These are phyloP conservation scores for Solanum bulbocastanum DNA, from an alignment of 257 asterid species.

Conservation along the genomic window DNA sequence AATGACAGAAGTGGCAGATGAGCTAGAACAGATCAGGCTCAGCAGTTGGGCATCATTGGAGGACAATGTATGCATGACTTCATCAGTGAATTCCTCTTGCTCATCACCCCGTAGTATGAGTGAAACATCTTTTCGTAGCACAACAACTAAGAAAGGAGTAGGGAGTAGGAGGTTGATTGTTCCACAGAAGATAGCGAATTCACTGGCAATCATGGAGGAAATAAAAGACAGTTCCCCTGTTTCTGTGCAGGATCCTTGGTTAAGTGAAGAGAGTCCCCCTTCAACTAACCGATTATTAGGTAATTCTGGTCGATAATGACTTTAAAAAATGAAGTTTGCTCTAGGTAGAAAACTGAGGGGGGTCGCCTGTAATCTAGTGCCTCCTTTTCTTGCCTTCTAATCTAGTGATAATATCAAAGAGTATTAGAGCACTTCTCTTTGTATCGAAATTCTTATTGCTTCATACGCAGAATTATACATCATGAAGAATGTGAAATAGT, in stretches of 20 bases:
- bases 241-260: conserved; percentile 78
- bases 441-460: background rate
- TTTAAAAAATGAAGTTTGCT: background rate
- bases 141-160: conserved; percentile 21
- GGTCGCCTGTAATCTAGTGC: background rate
- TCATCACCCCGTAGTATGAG: conserved; percentile 59
- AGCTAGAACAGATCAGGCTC: conserved; percentile 74
- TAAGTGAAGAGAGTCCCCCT: conserved; percentile 73
- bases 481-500: background rate
- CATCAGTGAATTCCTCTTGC: conserved; percentile 59
- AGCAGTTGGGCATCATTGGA: conserved; percentile 75
- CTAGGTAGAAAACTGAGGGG: background rate
- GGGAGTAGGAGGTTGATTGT: conserved; percentile 46
- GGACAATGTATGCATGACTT: conserved; percentile 35
- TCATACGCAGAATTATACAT: background rate
- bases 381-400: background rate
- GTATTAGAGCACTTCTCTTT: background rate
- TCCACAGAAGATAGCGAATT: conserved; percentile 14
- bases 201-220: conserved; percentile 26
- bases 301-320: conserved; percentile 12
- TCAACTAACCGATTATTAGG: conserved; percentile 63
- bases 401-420: background rate
- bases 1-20: conserved; percentile 90
- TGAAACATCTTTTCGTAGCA: conserved; percentile 42
- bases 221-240: conserved; percentile 50